These are phyloP conservation scores for Metarhizium brunneum DNA, from an alignment of 2,329 filamentous ascomycete genomes.

Conservation along the genomic window DNA sequence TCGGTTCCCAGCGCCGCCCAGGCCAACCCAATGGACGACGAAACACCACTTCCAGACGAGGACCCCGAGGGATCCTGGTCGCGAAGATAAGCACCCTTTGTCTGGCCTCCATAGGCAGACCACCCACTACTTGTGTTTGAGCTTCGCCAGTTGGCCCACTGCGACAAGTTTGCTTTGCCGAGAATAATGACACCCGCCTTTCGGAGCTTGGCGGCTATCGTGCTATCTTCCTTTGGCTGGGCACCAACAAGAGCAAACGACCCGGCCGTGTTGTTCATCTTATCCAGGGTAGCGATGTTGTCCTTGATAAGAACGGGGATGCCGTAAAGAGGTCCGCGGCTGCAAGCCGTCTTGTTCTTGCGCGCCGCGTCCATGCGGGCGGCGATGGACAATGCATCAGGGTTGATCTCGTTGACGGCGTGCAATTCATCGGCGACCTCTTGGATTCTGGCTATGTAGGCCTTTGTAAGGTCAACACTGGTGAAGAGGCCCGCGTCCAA, in stretches of 20 bases:
- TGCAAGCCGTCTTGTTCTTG: constrained; percentile 5
- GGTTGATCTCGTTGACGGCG: constrained; percentile 26
- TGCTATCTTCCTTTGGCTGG: constrained; percentile 44
- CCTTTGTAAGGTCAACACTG: constrained; percentile 25
- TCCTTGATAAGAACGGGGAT: constrained; percentile 59
- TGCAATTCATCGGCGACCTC: constrained; percentile 17
- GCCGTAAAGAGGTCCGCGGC: constrained; percentile 45
- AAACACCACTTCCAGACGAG: constrained; percentile 53
- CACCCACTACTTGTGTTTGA: constrained; percentile 51
- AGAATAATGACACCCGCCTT: constrained; percentile 54
- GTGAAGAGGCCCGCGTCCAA: constrained; percentile 20
- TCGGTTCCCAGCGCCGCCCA: constrained; percentile 18
- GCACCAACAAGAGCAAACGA: constrained; percentile 54
- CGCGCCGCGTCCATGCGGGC: constrained; percentile 21
- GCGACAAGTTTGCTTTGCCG: constrained; percentile 55
- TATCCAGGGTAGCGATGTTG: constrained; percentile 54
- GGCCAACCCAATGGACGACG: constrained; percentile 20
- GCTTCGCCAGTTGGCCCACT: constrained; percentile 57
- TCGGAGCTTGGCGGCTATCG: constrained; percentile 49
- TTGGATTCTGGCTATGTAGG: constrained; percentile 17
- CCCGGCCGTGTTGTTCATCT: constrained; percentile 54
- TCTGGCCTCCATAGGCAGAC: constrained; percentile 56
- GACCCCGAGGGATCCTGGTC: constrained; percentile 53
- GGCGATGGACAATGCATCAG: constrained; percentile 29
- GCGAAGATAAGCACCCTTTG: constrained; percentile 50